Conservation (phyloP, 345 rosid species). For the Aquilaria malaccensis region DNA sequence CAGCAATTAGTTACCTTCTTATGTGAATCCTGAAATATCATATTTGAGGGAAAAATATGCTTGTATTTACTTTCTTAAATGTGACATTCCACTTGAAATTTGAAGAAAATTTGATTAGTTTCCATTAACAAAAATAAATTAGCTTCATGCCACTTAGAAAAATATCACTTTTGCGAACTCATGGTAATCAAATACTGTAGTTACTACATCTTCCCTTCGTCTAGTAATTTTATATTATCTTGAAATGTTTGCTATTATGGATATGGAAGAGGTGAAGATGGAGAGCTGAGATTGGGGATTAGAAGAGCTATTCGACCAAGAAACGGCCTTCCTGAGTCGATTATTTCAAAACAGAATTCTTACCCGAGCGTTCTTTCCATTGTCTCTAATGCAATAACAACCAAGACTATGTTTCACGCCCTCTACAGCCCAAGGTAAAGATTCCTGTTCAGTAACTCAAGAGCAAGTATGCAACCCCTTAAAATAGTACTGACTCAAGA, state of each 20-base stretch:
- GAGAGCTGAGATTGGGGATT: constrained; percentile 81
- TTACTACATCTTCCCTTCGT: not conserved
- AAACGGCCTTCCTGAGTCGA: constrained; percentile 67
- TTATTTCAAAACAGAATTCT: constrained; percentile 46
- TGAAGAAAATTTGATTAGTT: no score
- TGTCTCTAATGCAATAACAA: constrained; percentile 62
- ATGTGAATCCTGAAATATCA: no score
- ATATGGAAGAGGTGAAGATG: constrained; percentile 54
- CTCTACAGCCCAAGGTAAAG: constrained; percentile 84
- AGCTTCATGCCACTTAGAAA: not conserved
- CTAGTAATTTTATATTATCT: constrained; percentile 3
- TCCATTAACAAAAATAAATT: no score
- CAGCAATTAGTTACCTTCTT: no score
- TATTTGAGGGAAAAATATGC: no score
- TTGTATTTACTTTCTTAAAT: no score
- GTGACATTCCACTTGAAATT: no score
- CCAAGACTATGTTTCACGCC: constrained; percentile 58
- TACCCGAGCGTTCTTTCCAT: constrained; percentile 43
- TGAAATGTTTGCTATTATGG: no score
- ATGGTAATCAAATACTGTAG: not conserved
- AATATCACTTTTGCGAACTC: not conserved
- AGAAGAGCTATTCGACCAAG: constrained; percentile 72
- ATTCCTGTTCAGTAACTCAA: not conserved
- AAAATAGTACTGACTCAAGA: no score
- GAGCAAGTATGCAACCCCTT: no score